Evolutionary conservation across 495 filamentous ascomycete species (phyloP).

Genomic region (Podospora conica): DNA sequence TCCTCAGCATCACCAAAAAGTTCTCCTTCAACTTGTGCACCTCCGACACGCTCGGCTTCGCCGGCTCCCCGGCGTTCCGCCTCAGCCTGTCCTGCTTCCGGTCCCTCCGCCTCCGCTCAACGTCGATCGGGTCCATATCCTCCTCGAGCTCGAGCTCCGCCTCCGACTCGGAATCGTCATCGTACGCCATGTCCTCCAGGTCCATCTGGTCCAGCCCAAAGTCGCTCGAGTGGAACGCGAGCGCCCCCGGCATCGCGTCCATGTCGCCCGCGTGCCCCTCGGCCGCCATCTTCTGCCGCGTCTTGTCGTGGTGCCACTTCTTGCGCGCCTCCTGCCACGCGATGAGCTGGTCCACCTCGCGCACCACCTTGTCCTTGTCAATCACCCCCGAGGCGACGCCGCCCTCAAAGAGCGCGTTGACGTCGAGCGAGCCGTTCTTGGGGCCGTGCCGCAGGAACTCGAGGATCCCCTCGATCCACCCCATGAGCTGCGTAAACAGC

Average conservation of each 20-base stretch:
- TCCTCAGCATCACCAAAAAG: conserved; percentile 78
- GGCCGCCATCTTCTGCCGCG: conserved; percentile 95
- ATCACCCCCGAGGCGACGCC: conserved; percentile 61
- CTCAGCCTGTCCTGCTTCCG: conserved; percentile 73
- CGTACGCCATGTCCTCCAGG: conserved; percentile 72
- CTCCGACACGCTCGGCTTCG: conserved; percentile 75
- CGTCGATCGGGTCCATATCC: conserved; percentile 75
- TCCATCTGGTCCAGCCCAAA: conserved; percentile 89
- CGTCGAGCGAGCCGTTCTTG: conserved; percentile 70
- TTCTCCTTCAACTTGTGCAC: conserved; percentile 68
- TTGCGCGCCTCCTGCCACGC: conserved; percentile 92
- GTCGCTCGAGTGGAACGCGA: conserved; percentile 63
- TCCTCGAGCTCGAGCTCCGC: conserved; percentile 73
- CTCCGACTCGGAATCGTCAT: conserved; percentile 62
- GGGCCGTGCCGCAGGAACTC: conserved; percentile 88
- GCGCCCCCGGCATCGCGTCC: conserved; percentile 36
- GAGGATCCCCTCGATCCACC: conserved; percentile 94
- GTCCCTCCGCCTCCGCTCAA: conserved; percentile 68
- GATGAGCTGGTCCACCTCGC: conserved; percentile 78
- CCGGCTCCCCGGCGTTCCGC: conserved; percentile 80
- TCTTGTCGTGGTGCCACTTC: conserved; percentile 97
- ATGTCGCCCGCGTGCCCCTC: conserved; percentile 51
- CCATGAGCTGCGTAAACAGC: conserved; percentile 91
- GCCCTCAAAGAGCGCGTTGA: conserved; percentile 85
- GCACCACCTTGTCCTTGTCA: conserved; percentile 63